Evolutionary conservation across 2,329 filamentous ascomycete genomes (phyloP), one percentile per base, ranked within the genome.

Genomic region (Furcasterigmium furcatum): DNA sequence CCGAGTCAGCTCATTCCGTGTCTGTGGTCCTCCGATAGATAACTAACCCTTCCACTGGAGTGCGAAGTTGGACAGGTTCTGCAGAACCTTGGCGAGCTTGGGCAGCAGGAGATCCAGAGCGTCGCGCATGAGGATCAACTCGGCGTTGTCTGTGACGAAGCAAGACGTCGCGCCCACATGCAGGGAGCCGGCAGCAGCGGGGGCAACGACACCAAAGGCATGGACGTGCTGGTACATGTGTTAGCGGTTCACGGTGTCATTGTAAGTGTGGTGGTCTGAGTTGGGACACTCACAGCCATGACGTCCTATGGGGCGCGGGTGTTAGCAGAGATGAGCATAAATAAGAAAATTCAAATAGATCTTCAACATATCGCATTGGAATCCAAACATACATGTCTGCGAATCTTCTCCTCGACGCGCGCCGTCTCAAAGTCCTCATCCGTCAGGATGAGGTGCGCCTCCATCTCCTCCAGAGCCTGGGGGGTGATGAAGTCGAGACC

Each of bases 391-490:
- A 45, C 62, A 53, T 90, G 84, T 43, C 86, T 71, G 36, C 85
- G 72, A 22, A 68, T 71, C 71, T 84, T 90, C 69, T 95, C 90
- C 71, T 95, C 90, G 44, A 85, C 80, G 3, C 81, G 74, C 18
- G 87, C 86, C 52, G 85, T 74, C 55, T 84, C 77, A 58, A 95
- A 95, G 58, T 89, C 88, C 41, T 86, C 79, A 56, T 94, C 87
- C 39, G 85, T 85, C 29, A 95, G 76, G n/a, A 74, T 75, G 38
- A 91, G 72, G 49, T 91, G 77, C n/a, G 80, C 78, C 52, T 79
- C 76, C 80, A 96, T 87, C 66, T 91, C 79, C 48, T 84, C 77
- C 43, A 96, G 73, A 9, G 91, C 91, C 58, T 92, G 82, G 18
- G 77, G 65, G 13, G 80, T 83, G 61, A 96, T 91, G 38, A 69